These are phyloP conservation scores for Fragaria iinumae DNA, from an alignment of 306 rosid genomes.

Conservation along the genomic window DNA sequence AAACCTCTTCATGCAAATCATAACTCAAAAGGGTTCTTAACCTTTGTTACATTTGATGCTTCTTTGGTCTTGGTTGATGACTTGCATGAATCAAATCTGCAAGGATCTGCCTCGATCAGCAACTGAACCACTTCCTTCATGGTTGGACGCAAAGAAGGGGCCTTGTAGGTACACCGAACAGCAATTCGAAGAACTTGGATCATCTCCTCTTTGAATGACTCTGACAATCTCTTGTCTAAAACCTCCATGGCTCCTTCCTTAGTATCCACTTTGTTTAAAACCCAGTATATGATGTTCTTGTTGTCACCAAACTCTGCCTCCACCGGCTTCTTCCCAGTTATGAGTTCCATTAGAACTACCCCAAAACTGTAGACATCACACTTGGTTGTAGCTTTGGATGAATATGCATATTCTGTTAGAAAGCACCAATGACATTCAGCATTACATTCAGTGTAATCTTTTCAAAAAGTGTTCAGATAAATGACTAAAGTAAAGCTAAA, in stretches of 20 bases:
- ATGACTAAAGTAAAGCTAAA: neutral
- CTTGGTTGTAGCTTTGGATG: conserved; percentile 86
- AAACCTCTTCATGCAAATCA: conserved; percentile 15
- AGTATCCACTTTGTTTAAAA: conserved; percentile 80
- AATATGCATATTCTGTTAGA: conserved; percentile 87
- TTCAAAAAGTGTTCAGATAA: neutral
- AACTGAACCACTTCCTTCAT: conserved; percentile 91
- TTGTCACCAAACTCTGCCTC: conserved; percentile 87
- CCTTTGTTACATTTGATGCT: conserved; percentile 28
- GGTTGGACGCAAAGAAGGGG: conserved; percentile 77
- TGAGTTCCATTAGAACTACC: conserved; percentile 82
- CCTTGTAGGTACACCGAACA: conserved; percentile 80
- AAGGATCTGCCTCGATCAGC: conserved; percentile 68
- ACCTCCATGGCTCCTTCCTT: conserved; percentile 81
- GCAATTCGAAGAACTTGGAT: conserved; percentile 71
- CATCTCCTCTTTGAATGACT: conserved; percentile 63
- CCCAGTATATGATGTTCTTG: conserved; percentile 85
- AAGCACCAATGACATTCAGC: conserved; percentile 22
- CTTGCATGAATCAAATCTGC: conserved; percentile 48
- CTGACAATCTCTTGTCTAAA: conserved; percentile 55
- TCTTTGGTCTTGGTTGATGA: conserved; percentile 55
- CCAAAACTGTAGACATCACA: conserved; percentile 97
- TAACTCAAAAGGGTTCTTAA: conserved; percentile 13
- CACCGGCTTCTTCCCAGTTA: conserved; percentile 90
- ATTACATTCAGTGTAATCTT: neutral